phyloP scores from a whole-genome alignment of 768 basidiomycete genomes.

The Mycena pura region DNA sequence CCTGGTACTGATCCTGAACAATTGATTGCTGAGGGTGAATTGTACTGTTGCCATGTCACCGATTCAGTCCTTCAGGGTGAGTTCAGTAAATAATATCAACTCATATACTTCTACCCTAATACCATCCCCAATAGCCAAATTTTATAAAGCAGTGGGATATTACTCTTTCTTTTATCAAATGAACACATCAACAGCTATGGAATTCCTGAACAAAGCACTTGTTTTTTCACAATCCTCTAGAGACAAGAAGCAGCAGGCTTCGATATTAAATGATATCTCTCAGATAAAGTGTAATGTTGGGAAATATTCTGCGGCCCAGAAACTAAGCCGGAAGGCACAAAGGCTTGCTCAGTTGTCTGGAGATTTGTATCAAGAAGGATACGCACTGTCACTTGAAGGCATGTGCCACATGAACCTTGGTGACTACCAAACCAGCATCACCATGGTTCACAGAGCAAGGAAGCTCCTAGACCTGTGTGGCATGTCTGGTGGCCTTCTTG shows the following conservation, averaged over 20 bases:
- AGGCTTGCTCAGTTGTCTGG: not conserved
- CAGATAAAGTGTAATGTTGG: not conserved
- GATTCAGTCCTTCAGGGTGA: not conserved
- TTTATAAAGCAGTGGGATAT: not conserved
- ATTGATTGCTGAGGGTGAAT: not conserved
- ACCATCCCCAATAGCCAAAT: not conserved
- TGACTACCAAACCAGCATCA: not conserved
- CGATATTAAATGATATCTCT: not conserved
- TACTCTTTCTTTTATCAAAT: not conserved
- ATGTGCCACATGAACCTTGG: not conserved
- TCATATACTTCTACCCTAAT: not conserved
- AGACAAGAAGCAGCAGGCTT: not conserved
- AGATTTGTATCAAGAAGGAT: not conserved
- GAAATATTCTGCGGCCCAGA: not conserved
- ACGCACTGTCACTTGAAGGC: not conserved
- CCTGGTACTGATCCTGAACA: not conserved
- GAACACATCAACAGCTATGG: not conserved
- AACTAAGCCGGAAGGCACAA: not conserved
- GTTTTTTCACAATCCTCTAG: not conserved
- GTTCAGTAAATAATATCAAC: not conserved
- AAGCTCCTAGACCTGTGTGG: not conserved
- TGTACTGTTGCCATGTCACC: not conserved
- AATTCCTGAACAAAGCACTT: not conserved
- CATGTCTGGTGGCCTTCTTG: not conserved
- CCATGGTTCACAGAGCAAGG: not conserved